Evolutionary conservation across 2,329 filamentous ascomycete genomes (phyloP).

Genomic region (Mollisia scopiformis): DNA sequence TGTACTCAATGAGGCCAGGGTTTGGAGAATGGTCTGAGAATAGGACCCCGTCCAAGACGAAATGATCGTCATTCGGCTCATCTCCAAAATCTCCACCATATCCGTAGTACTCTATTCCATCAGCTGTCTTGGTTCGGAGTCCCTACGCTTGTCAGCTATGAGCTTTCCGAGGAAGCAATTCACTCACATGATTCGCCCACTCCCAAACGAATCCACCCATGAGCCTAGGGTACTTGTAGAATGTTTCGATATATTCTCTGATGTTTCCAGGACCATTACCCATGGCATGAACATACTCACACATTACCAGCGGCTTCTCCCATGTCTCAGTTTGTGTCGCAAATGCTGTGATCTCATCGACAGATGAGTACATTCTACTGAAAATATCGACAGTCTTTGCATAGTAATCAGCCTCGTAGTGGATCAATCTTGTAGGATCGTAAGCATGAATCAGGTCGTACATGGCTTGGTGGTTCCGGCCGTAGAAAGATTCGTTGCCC

Average conservation of each 20-base stretch:
- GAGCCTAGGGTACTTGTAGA: slow-evolving; percentile 53
- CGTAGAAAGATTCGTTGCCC: slow-evolving; percentile 62
- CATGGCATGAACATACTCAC: slow-evolving; percentile 50
- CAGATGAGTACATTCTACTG: slow-evolving; percentile 56
- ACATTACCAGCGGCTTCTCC: slow-evolving; percentile 41
- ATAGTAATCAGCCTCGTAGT: slow-evolving; percentile 58
- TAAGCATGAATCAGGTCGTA: slow-evolving; percentile 53
- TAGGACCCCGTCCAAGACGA: slow-evolving; percentile 47
- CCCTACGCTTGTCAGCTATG: slow-evolving; percentile 29
- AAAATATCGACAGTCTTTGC: slow-evolving; percentile 57
- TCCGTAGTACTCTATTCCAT: slow-evolving; percentile 43
- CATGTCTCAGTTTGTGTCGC: slow-evolving; percentile 19
- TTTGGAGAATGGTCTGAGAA: slow-evolving; percentile 45
- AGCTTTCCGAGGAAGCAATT: neutral
- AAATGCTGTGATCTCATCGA: slow-evolving; percentile 36
- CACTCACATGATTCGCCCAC: slow-evolving; percentile 44
- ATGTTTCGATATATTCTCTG: slow-evolving; percentile 57
- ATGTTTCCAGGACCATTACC: slow-evolving; percentile 61
- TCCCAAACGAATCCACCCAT: slow-evolving; percentile 58
- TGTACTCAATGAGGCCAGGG: slow-evolving; percentile 44
- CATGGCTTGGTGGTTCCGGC: slow-evolving; percentile 57
- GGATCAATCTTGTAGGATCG: slow-evolving; percentile 55
- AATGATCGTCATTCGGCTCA: slow-evolving; percentile 46
- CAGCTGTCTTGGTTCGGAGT: slow-evolving; percentile 39
- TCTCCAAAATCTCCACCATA: slow-evolving; percentile 50